Base-by-base conservation (phyloP, 352 stramenopile genomes). In the Blastocystis sp. region DNA sequence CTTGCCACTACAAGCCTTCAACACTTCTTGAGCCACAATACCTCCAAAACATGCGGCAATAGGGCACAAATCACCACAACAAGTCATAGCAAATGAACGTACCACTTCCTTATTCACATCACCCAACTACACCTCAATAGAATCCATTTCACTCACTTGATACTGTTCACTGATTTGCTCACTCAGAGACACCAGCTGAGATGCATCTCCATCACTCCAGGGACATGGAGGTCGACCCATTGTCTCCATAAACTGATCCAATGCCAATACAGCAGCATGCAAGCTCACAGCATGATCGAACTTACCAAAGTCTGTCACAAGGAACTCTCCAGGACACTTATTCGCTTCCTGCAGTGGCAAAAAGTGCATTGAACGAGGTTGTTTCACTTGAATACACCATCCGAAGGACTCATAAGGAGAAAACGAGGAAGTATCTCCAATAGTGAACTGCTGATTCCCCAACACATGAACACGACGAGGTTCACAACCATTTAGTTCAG, bases 1-100 rank as follows among this genome's bases (percentile, higher is more conserved):
- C 89, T 99, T 99, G 52, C 95, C 95, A 83, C 92, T 97, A 90
- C 95, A 98, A 11, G 95, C 95, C 91, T 99, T 99, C 52, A 99
- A 91, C 37, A 97, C 95, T 89, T 94, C 92, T 89, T 99, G 96
- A 14, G 94, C 97, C 32, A 98, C 94, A 52, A 99, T 95, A 39
- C 97, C 97, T 85, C 97, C 97, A 14, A 99, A 89, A 73, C 96
- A 95, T 21, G 97, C 95, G 69, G 95, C 94, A 93, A 99, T 97
- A 1, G 97, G 96, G 49, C 93, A 93, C 27, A 99, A 92, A 56
- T 98, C 91, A 24, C 94, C 95, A 0, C 90, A 90, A 21, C n/a
- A 93, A 90, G 32, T 90, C 90, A 37, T 39, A 1, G 66, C 81
- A 16, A 88, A 46, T 3, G 24, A 67, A 24, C 65, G 73, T 21